A percentile compares a stretch with the other conserved stretches of the same genome.
These are phyloP conservation scores for Aspergillus ruber DNA, from an alignment of 2,329 filamentous ascomycete species.

Conservation along the genomic window DNA sequence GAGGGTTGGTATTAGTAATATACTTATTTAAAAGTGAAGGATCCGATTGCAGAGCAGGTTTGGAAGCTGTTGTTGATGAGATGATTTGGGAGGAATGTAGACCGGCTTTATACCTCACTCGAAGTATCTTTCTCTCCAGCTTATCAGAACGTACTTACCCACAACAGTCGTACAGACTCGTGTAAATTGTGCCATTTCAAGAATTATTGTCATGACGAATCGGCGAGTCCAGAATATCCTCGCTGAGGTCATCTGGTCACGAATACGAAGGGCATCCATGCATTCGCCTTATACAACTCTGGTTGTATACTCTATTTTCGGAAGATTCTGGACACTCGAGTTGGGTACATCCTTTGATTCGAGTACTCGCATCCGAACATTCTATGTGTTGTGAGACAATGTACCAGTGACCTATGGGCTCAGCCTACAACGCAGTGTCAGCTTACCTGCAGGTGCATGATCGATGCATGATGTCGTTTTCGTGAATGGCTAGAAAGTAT, in stretches of 20 bases:
- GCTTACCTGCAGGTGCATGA: neutral
- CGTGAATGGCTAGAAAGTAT: neutral
- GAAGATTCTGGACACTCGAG: too few species aligned
- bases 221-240: neutral
- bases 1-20: neutral
- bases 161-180: too few species aligned
- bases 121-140: too few species aligned
- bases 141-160: too few species aligned
- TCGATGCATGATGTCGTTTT: neutral
- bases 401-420: neutral
- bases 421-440: neutral
- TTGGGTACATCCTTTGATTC: too few species aligned
- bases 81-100: neutral
- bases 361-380: neutral
- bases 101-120: too few species aligned
- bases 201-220: too few species aligned
- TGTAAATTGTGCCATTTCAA: too few species aligned
- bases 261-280: neutral
- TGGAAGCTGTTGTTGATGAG: neutral
- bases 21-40: neutral
- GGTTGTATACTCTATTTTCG: neutral
- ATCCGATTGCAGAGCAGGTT: neutral
- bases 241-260: neutral
- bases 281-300: neutral
- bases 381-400: neutral